Conservation (phyloP, 139 green algal genomes). For the Chlorella sp. region DNA sequence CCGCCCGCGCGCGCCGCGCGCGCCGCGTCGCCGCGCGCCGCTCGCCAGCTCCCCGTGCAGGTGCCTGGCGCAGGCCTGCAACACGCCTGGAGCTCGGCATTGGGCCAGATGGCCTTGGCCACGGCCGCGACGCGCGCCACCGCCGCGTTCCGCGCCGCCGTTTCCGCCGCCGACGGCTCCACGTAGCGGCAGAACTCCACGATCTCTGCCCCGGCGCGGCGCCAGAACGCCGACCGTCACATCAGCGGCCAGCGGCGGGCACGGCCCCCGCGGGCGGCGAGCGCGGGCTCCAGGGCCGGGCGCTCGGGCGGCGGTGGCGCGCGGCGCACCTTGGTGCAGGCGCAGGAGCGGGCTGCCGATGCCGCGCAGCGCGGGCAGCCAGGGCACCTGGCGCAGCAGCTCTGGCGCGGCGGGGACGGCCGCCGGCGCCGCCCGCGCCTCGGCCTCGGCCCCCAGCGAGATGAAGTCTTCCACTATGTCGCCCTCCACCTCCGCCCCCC, state of each 20-base stretch:
- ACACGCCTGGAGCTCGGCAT: slow-evolving; percentile 49
- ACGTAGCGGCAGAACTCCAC: slow-evolving; percentile 75
- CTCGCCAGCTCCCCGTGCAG: too few species aligned
- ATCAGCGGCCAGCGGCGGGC: too few species aligned
- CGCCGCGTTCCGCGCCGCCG: slow-evolving; percentile 41
- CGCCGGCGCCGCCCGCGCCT: background rate
- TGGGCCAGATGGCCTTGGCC: slow-evolving; percentile 72
- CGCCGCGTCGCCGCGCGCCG: too few species aligned
- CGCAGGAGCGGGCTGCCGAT: slow-evolving; percentile 55
- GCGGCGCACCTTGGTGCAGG: slow-evolving; percentile 55
- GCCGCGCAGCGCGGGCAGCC: slow-evolving; percentile 16
- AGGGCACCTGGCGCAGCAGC: slow-evolving; percentile 21
- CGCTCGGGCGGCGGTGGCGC: too few species aligned
- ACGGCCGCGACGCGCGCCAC: slow-evolving; percentile 55
- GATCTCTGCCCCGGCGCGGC: slow-evolving; percentile 83
- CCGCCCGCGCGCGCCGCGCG: too few species aligned
- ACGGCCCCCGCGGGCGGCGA: too few species aligned
- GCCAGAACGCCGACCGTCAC: too few species aligned
- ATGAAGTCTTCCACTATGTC: slow-evolving; percentile 25
- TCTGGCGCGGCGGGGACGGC: background rate
- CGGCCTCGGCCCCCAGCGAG: background rate
- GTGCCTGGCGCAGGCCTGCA: too few species aligned
- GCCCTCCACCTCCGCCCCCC: background rate
- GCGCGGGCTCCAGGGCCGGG: too few species aligned
- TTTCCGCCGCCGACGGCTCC: slow-evolving; percentile 68